A percentile compares a stretch with the other conserved stretches of the same genome.
These are phyloP conservation scores for Hypoxylon perforatum DNA, from an alignment of 495 filamentous ascomycete genomes.

Conservation along the genomic window DNA sequence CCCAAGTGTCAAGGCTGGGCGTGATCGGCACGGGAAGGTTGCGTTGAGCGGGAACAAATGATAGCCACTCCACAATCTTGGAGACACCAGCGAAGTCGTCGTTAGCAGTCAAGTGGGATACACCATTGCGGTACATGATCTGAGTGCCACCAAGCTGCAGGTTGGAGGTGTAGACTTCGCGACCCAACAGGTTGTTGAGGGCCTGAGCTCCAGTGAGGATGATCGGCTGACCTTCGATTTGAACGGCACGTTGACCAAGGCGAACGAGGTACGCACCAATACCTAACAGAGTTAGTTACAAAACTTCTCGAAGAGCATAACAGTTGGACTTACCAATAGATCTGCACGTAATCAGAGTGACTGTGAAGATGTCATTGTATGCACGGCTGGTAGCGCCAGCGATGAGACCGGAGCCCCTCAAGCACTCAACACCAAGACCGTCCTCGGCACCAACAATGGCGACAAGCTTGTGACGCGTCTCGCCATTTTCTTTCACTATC, in stretches of 20 bases:
- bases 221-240: conserved; percentile 99
- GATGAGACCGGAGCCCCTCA: conserved; percentile 97
- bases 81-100: conserved; percentile 98
- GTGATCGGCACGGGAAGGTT: conserved; percentile 87
- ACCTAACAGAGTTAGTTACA: conserved; percentile 60
- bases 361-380: conserved; percentile 99
- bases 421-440: conserved; percentile 95
- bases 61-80: conserved; percentile 98
- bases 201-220: conserved; percentile 97
- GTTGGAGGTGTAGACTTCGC: conserved; percentile 99
- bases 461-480: conserved; percentile 92
- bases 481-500: conserved; percentile 82
- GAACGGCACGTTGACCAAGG: conserved; percentile 96
- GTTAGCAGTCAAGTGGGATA: conserved; percentile 97
- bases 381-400: conserved; percentile 96
- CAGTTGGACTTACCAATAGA: conserved; percentile 75
- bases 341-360: conserved; percentile 96
- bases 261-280: conserved; percentile 99
- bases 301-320: neutral
- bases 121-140: conserved; percentile 99
- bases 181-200: conserved; percentile 97
- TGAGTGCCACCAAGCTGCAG: conserved; percentile 98
- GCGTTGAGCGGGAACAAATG: conserved; percentile 95
- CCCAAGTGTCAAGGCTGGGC: conserved; percentile 87
- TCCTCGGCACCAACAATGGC: conserved; percentile 95